Evolutionary conservation across 2,329 filamentous ascomycete genomes (phyloP).

Genomic region (Phialophora tarda): DNA sequence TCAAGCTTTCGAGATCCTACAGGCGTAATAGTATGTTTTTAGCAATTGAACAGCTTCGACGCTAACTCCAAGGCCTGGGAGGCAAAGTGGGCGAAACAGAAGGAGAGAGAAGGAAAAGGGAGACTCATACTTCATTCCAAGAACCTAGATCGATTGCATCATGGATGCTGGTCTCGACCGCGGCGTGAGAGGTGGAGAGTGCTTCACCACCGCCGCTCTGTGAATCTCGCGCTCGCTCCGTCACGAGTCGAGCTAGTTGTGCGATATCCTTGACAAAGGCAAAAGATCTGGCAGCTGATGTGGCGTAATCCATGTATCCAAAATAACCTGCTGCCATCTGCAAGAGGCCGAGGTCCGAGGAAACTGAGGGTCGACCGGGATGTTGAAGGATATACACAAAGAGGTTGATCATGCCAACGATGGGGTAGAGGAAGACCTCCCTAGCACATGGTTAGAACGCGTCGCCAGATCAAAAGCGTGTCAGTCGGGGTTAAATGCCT

Average conservation of each 20-base stretch:
- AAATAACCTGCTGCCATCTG: constrained; percentile 21
- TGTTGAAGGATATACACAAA: constrained; percentile 14
- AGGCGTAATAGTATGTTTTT: too few species aligned
- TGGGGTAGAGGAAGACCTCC: constrained; percentile 13
- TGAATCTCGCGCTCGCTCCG: background rate
- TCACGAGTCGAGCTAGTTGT: constrained; percentile 11
- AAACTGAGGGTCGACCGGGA: constrained; percentile 3
- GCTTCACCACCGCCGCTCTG: too few species aligned
- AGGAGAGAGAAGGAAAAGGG: too few species aligned
- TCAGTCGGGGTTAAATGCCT: background rate
- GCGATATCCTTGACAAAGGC: constrained; percentile 22
- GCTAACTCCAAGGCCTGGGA: too few species aligned
- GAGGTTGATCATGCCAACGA: constrained; percentile 17
- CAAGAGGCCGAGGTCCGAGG: constrained; percentile 15
- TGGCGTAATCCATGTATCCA: constrained; percentile 21
- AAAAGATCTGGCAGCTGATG: constrained; percentile 6
- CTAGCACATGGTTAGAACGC: background rate
- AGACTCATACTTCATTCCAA: too few species aligned
- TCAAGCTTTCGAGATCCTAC: too few species aligned
- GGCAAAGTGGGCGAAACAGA: too few species aligned
- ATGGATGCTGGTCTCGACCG: too few species aligned
- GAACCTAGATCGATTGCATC: too few species aligned
- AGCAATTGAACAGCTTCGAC: too few species aligned
- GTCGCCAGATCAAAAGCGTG: background rate
- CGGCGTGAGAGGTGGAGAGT: too few species aligned